Evolutionary conservation across 108 stramenopile species (phyloP).

Genomic region (Asterionellopsis glacialis): DNA sequence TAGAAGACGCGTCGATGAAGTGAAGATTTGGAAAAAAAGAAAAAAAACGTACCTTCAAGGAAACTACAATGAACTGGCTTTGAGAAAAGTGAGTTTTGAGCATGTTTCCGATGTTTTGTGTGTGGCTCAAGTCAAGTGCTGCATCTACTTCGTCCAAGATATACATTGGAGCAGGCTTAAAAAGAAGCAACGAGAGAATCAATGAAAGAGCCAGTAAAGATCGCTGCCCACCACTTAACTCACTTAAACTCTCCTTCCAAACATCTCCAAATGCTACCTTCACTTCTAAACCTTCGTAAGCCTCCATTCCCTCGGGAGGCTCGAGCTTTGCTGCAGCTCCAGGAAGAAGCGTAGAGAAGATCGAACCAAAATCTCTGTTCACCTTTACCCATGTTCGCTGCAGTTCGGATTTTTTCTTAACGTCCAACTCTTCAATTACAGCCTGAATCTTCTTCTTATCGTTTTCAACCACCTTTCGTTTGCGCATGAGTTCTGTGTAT

Average conservation of each 20-base stretch:
- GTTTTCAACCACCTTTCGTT: constrained; percentile 95
- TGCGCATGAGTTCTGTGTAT: constrained; percentile 93
- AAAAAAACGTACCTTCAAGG: constrained; percentile 81
- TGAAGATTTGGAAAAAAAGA: constrained; percentile 40
- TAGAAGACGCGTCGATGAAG: constrained; percentile 17
- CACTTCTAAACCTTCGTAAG: constrained; percentile 96
- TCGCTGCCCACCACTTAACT: constrained; percentile 98
- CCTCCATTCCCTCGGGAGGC: constrained; percentile 91
- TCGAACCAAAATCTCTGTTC: constrained; percentile 97
- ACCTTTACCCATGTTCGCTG: constrained; percentile 94
- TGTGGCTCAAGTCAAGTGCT: constrained; percentile 98
- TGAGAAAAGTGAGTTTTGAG: constrained; percentile 97
- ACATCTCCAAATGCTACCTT: constrained; percentile 94
- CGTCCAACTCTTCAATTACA: constrained; percentile 96
- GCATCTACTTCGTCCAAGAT: constrained; percentile 99
- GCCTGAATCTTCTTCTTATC: constrained; percentile 96
- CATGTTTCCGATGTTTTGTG: constrained; percentile 99
- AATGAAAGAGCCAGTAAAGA: constrained; percentile 96
- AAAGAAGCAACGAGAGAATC: constrained; percentile 93
- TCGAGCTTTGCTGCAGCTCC: constrained; percentile 95
- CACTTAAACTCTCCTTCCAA: constrained; percentile 98
- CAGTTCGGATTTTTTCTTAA: constrained; percentile 94
- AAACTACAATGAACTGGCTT: constrained; percentile 99
- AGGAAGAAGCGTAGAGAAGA: constrained; percentile 96
- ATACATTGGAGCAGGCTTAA: constrained; percentile 99